Evolutionary conservation across 306 rosid species (phyloP).

Genomic region (Vigna angularis): DNA sequence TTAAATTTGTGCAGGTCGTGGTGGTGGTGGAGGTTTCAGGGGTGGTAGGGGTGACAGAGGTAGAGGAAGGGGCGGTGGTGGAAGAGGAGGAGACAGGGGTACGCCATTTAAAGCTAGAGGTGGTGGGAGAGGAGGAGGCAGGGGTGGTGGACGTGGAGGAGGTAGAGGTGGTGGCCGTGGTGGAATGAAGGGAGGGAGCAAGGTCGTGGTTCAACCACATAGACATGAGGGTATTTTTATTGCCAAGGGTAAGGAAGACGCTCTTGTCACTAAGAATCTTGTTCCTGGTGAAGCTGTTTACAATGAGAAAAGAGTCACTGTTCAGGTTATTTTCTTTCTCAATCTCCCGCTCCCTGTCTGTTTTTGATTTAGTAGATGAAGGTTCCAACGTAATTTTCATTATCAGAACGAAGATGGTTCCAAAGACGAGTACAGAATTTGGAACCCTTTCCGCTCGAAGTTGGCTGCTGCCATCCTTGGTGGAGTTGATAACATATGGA

Average conservation of each 20-base stretch:
- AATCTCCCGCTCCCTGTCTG: not conserved
- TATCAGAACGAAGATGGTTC: conserved; percentile 79
- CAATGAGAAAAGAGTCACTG: conserved; percentile 81
- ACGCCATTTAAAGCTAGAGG: conserved; percentile 46
- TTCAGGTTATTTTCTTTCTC: conserved; percentile 58
- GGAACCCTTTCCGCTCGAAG: conserved; percentile 98
- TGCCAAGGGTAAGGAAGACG: conserved; percentile 91
- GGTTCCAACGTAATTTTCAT: not conserved
- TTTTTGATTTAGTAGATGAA: too few species aligned
- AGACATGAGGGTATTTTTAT: conserved; percentile 88
- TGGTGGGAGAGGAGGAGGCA: conserved; percentile 44
- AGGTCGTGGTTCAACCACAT: conserved; percentile 56
- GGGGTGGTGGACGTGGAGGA: conserved; percentile 36
- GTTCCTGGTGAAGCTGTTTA: conserved; percentile 94
- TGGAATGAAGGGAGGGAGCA: conserved; percentile 56
- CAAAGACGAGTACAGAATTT: conserved; percentile 78
- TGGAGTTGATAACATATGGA: conserved; percentile 87
- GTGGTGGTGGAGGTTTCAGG: not conserved
- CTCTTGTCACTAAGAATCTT: conserved; percentile 85
- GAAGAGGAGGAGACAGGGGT: conserved; percentile 45
- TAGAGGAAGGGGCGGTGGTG: conserved; percentile 51
- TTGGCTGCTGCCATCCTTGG: conserved; percentile 92
- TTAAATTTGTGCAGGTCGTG: not conserved
- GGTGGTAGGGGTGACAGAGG: conserved; percentile 46
- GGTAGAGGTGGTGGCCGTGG: conserved; percentile 44